phyloP scores from a whole-genome alignment of 1,284 basidiomycete species.

The Tilletia walkeri region DNA sequence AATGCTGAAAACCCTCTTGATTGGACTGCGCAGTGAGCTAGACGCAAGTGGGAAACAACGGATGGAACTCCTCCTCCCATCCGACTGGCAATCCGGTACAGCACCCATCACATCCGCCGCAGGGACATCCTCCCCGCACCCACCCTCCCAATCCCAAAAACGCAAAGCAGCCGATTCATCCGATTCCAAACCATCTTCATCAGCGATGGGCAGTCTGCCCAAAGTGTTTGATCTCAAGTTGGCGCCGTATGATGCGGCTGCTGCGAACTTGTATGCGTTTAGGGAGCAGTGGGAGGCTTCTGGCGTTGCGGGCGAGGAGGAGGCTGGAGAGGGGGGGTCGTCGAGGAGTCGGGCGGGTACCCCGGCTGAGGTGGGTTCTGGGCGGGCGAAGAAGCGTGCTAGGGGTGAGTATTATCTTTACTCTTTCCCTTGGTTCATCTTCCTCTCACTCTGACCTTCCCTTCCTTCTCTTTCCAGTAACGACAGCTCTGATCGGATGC shows the following conservation, averaged over 20 bases:
- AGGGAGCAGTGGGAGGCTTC: conserved; percentile 33
- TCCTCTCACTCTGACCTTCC: not conserved
- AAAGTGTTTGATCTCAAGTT: conserved; percentile 44
- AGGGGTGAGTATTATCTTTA: not conserved
- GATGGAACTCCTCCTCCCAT: conserved; percentile 51
- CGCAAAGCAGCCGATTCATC: conserved; percentile 23
- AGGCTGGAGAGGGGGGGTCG: conserved; percentile 9
- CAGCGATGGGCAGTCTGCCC: conserved; percentile 23
- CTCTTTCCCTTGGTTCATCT: not conserved
- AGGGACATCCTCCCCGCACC: not conserved
- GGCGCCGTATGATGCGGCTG: conserved; percentile 36
- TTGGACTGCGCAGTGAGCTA: conserved; percentile 20
- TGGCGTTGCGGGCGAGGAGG: conserved; percentile 18
- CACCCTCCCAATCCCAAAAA: not conserved
- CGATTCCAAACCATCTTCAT: conserved; percentile 32
- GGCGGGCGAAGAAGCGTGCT: not conserved
- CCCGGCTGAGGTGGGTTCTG: not conserved
- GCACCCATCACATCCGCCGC: not conserved
- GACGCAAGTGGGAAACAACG: conserved; percentile 46
- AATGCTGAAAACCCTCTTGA: too few relatives aligned
- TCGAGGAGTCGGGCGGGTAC: not conserved
- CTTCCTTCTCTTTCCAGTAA: not conserved
- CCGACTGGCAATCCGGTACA: conserved; percentile 18
- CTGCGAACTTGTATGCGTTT: conserved; percentile 51
- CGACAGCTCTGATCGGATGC: conserved; percentile 18